Percentiles rank a stretch among this genome's conserved stretches.
These are phyloP conservation scores for Kodamaea restingae DNA, from an alignment of 805 yeast species.

Conservation along the genomic window DNA sequence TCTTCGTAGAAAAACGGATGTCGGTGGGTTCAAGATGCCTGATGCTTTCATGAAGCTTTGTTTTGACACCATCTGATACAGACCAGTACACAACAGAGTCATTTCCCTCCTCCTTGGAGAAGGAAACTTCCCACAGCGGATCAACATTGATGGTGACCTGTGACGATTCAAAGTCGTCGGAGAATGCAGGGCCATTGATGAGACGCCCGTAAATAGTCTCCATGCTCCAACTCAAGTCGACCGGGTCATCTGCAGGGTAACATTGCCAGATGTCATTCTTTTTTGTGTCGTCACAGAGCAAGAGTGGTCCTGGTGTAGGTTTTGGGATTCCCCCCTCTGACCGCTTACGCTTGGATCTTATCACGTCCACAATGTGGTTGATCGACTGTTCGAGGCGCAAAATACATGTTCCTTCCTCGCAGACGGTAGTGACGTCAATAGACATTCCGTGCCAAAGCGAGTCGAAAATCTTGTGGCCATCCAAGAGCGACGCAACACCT, in stretches of 20 bases:
- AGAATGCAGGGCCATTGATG: constrained; percentile 60
- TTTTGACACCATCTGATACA: constrained; percentile 4
- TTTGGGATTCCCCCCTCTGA: constrained; percentile 68
- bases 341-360: constrained; percentile 59
- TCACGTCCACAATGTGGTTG: constrained; percentile 68
- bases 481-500: constrained; percentile 78
- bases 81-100: constrained; percentile 11
- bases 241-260: constrained; percentile 64
- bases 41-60: constrained; percentile 13
- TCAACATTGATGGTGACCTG: constrained; percentile 42
- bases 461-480: constrained; percentile 88
- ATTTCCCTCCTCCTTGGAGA: constrained; percentile 17
- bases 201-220: constrained; percentile 65
- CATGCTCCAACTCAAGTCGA: constrained; percentile 48
- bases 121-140: constrained; percentile 46
- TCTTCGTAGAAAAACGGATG: constrained; percentile 38
- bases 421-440: constrained; percentile 65
- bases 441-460: constrained; percentile 94
- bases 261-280: constrained; percentile 62
- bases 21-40: constrained; percentile 25
- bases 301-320: constrained; percentile 65
- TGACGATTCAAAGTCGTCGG: constrained; percentile 41
- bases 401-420: constrained; percentile 40
- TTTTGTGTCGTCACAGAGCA: constrained; percentile 68
- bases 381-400: constrained; percentile 61